These are phyloP conservation scores for Botrytis deweyae DNA, from an alignment of 2,329 filamentous ascomycete genomes.

Conservation along the genomic window DNA sequence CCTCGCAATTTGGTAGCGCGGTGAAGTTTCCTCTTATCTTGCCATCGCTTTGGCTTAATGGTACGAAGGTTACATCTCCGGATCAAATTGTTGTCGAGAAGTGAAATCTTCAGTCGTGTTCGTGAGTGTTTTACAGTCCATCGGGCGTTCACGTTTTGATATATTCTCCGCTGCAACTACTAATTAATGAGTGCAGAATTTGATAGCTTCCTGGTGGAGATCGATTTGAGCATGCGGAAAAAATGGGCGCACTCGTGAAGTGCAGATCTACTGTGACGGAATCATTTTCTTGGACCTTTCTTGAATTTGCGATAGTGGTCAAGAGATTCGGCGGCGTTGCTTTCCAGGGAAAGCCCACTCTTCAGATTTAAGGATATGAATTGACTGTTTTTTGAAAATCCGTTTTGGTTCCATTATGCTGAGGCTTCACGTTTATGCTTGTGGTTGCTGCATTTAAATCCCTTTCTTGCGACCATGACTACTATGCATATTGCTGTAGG, in stretches of 20 bases:
- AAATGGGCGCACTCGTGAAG: too few species aligned
- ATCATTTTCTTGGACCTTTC: neutral
- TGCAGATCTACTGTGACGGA: neutral
- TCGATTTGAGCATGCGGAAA: neutral
- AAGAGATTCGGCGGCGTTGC: neutral
- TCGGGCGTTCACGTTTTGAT: too few species aligned
- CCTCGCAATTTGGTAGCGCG: neutral
- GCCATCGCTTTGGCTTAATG: neutral
- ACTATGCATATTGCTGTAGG: too few species aligned
- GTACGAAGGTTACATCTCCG: neutral
- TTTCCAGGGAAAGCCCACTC: neutral
- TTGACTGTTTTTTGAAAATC: neutral
- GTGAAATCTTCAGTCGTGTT: neutral
- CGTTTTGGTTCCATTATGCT: neutral
- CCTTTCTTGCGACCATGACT: too few species aligned
- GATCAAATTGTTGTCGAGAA: neutral
- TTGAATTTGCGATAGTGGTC: neutral
- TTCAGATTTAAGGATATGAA: neutral
- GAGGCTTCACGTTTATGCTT: neutral
- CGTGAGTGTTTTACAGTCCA: neutral
- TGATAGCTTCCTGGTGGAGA: neutral
- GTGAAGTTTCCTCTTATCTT: slow-evolving; percentile 4
- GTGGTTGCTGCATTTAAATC: neutral
- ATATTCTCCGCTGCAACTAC: too few species aligned
- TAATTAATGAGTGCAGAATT: neutral